Evolutionary conservation across 768 basidiomycete genomes (phyloP).

Genomic region (Boletus rubroflammeus): DNA sequence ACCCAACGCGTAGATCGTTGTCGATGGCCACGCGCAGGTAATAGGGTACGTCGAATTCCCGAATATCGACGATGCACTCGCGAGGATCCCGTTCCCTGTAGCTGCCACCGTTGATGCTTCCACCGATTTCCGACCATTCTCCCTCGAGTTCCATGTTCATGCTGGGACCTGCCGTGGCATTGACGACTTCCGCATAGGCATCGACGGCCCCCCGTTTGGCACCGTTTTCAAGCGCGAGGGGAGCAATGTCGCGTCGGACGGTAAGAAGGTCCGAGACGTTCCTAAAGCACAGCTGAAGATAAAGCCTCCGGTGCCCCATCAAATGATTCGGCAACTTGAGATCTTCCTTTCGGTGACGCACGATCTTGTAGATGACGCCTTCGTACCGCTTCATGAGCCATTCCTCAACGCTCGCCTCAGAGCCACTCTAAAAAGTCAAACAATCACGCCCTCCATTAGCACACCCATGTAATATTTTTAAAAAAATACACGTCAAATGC

Average conservation of each 20-base stretch:
- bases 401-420: constrained; percentile 89
- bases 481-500: constrained; percentile 17
- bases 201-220: constrained; percentile 94
- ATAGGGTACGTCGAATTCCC: constrained; percentile 97
- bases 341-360: constrained; percentile 87
- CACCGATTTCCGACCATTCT: constrained; percentile 50
- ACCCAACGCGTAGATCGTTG: constrained; percentile 92
- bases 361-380: constrained; percentile 74
- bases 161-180: constrained; percentile 62
- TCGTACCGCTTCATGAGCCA: constrained; percentile 95
- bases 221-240: constrained; percentile 84
- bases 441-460: constrained; percentile 1
- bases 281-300: constrained; percentile 84
- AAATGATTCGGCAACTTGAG: constrained; percentile 94
- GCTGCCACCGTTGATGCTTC: constrained; percentile 35
- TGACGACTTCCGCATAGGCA: constrained; percentile 95
- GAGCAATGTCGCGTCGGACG: constrained; percentile 84
- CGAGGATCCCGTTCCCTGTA: constrained; percentile 74
- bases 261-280: constrained; percentile 90
- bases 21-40: constrained; percentile 99
- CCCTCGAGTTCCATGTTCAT: constrained; percentile 70
- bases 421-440: constrained; percentile 58
- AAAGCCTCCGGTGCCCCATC: constrained; percentile 88
- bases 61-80: constrained; percentile 89
- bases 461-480: background rate